Evolutionary conservation across 73 alveolate genomes (phyloP).

Genomic region (Stentor roeselii): DNA sequence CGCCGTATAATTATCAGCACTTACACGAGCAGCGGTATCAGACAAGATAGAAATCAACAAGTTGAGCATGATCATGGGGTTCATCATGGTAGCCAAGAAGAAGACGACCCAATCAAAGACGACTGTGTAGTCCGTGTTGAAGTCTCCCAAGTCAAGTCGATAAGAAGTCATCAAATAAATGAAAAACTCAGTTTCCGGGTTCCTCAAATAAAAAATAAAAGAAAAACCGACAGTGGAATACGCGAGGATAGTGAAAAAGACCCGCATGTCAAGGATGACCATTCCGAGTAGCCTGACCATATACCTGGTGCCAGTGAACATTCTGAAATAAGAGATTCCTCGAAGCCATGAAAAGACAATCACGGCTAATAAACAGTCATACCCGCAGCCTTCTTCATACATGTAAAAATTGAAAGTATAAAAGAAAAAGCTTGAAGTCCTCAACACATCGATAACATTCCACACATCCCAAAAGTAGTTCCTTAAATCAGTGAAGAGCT

Average conservation of each 20-base stretch:
- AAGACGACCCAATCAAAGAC: neutral
- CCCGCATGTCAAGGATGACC: slow-evolving; percentile 13
- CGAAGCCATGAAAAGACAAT: slow-evolving; percentile 8
- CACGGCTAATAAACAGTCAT: neutral
- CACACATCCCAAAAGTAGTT: neutral
- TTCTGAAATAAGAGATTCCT: slow-evolving; percentile 26
- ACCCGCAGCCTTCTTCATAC: neutral
- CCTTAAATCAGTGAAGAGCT: neutral
- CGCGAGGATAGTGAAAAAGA: neutral
- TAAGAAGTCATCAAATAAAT: neutral
- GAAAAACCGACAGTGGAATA: slow-evolving; percentile 20
- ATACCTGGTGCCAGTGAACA: neutral
- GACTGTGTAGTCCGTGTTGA: slow-evolving; percentile 8
- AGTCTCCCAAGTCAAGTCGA: slow-evolving; percentile 9
- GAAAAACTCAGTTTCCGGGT: neutral
- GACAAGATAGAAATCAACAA: slow-evolving; percentile 4
- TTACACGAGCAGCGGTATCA: neutral
- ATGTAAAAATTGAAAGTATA: neutral
- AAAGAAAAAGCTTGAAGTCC: neutral
- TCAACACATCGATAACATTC: neutral
- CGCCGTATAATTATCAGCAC: neutral
- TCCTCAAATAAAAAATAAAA: neutral
- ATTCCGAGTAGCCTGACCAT: neutral
- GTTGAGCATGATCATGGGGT: slow-evolving; percentile 30
- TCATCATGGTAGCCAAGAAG: slow-evolving; percentile 15